phyloP scores from a whole-genome alignment of 2,329 filamentous ascomycete genomes.

The Escovopsis weberi region DNA sequence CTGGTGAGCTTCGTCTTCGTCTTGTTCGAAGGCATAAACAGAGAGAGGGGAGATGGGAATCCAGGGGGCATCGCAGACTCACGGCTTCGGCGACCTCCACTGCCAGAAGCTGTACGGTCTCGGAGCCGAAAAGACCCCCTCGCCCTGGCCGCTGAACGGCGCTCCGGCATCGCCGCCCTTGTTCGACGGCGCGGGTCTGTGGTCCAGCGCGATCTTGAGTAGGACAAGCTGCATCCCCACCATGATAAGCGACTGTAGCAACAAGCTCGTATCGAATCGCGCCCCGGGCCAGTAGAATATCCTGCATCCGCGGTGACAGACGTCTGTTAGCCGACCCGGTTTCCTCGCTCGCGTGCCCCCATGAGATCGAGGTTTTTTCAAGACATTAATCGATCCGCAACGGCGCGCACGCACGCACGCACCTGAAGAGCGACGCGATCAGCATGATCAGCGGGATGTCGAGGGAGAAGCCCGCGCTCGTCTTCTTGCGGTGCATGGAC shows the following conservation, averaged over 20 bases:
- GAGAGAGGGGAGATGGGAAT: not conserved
- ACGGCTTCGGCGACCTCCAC: conserved; percentile 59
- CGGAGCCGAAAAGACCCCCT: conserved; percentile 23
- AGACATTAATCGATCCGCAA: not conserved
- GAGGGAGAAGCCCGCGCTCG: conserved; percentile 54
- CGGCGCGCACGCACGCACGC: conserved; percentile 7
- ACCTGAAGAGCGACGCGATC: conserved; percentile 52
- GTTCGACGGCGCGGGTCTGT: conserved; percentile 44
- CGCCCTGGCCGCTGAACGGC: conserved; percentile 46
- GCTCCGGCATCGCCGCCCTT: conserved; percentile 44
- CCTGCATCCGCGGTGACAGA: conserved; percentile 22
- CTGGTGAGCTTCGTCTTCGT: not conserved
- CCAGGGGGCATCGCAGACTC: conserved; percentile 14
- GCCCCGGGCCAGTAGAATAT: conserved; percentile 58
- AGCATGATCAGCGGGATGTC: conserved; percentile 63
- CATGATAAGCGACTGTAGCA: conserved; percentile 52
- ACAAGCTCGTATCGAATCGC: conserved; percentile 46
- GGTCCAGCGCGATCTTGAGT: conserved; percentile 53
- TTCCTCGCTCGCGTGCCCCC: not conserved
- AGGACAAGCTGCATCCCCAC: conserved; percentile 47
- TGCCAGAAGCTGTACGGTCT: conserved; percentile 73
- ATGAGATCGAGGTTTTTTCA: not conserved
- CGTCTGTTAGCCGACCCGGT: no score
- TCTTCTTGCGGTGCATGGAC: conserved; percentile 48
- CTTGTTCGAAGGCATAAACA: not conserved